Conservation (phyloP, 305 asterid genomes). For the Fraxinus platypoda region DNA sequence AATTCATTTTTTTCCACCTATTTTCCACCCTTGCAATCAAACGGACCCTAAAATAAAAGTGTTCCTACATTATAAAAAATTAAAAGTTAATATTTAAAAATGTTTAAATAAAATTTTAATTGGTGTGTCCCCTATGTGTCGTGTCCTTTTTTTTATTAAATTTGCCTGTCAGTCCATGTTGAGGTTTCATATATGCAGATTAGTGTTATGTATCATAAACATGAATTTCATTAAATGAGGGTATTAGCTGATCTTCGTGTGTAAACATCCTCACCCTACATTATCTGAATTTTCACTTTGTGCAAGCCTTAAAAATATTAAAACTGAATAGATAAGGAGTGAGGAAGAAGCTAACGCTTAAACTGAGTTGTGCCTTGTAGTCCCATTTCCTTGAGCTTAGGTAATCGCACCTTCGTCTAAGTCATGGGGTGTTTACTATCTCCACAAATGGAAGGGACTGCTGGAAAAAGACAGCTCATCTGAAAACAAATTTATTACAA, state of each 20-base stretch:
- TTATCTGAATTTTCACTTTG: background rate
- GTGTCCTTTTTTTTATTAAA: background rate
- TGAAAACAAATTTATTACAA: background rate
- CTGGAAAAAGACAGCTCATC: background rate
- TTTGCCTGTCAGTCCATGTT: background rate
- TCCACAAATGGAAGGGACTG: background rate
- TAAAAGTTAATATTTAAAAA: background rate
- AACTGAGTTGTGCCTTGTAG: background rate
- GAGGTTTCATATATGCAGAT: background rate
- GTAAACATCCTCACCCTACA: background rate
- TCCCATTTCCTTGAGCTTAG: background rate
- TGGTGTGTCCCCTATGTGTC: background rate
- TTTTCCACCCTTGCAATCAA: too few relatives aligned
- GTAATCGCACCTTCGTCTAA: background rate
- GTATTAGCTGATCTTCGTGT: background rate
- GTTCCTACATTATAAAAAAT: background rate
- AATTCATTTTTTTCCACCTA: too few relatives aligned
- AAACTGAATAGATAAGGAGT: background rate
- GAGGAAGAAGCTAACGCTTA: background rate
- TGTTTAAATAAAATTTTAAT: background rate
- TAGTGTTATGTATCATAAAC: background rate
- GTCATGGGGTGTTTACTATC: background rate
- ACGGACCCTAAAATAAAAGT: background rate
- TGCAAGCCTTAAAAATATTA: background rate
- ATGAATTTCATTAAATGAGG: background rate